Conservation (phyloP, 2,329 filamentous ascomycete species). For the Cordyceps cicadae region DNA sequence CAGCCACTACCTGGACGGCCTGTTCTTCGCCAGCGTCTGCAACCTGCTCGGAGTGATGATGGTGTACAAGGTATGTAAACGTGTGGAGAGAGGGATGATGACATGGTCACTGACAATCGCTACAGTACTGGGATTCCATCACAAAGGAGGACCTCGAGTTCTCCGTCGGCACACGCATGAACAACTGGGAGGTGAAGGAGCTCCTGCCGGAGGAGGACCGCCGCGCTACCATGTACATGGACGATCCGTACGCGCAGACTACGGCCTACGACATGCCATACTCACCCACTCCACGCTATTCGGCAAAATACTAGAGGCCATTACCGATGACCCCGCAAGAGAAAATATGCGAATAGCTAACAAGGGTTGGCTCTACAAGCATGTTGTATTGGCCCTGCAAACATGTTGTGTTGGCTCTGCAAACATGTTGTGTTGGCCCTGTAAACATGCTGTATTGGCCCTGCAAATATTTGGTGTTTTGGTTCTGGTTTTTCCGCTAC, state of each 20-base stretch:
- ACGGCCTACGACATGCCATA: conserved; percentile 45
- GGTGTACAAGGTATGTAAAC: conserved; percentile 86
- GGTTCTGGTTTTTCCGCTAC: background rate
- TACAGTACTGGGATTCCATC: conserved; percentile 96
- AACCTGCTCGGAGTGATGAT: conserved; percentile 97
- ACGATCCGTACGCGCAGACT: conserved; percentile 55
- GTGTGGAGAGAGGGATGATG: background rate
- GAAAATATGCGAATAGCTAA: conserved; percentile 5
- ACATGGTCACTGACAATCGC: background rate
- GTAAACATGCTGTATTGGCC: background rate
- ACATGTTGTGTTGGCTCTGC: background rate
- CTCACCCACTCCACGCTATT: conserved; percentile 38
- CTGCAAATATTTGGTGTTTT: background rate
- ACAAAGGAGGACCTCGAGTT: conserved; percentile 98
- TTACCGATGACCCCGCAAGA: background rate
- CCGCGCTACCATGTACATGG: conserved; percentile 62
- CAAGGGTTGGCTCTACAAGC: background rate
- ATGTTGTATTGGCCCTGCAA: background rate
- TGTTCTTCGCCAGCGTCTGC: conserved; percentile 90
- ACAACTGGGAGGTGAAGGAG: conserved; percentile 98
- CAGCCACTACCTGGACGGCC: conserved; percentile 86
- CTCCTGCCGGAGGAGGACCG: conserved; percentile 73
- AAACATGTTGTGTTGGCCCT: background rate
- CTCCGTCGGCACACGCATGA: conserved; percentile 86
- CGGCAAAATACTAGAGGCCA: conserved; percentile 35